Evolutionary conservation across 192 early-diverging fungal species (phyloP), one percentile per base, ranked within the genome.

Genomic region (Mortierella claussenii): DNA sequence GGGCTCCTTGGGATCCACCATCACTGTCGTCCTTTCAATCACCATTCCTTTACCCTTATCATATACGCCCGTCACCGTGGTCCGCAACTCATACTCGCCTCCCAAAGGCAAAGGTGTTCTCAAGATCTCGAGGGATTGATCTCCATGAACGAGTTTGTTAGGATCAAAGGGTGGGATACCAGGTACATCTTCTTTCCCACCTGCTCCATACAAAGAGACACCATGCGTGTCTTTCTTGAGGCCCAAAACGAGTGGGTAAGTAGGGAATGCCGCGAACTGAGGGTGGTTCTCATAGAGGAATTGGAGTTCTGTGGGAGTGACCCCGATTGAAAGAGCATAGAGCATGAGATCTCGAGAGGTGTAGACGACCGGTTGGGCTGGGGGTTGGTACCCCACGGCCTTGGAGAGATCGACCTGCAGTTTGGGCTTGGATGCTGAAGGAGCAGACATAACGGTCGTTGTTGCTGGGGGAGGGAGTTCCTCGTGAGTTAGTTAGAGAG

Each of bases 41-140:
- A 93, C 80, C 88, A 91, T 89, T 6, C 90, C 90, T 13, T 71
- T 86, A 17, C 90, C 91, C 51, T 90, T 88, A 69, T 94, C 92
- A 68, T 89, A 94, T 0, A 94, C 87, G 21, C 92, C 92, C 10
- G 69, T 63, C 20, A 89, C 60, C 0, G 67, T 89, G 12, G 80
- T 82, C 12, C 81, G 62, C 0, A 89, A 49, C n/a, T 82, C 80
- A 68, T 90, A 92, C 15, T 76, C 71, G 20, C 91, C 92, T 3
- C 85, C 80, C 4, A 59, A 33, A 10, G 92, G 92, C 20, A 93
- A 58, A 13, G 85, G 85, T 23, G 7, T 10, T 40, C 75, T 70
- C 34, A 89, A 42, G 12, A 90, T 48, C 62, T 93, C 90, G 32
- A 88, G 69, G 44, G 66, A 76, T 55, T 92, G 91, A 58, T 94